Percentiles rank a stretch among this genome's conserved stretches.
Evolutionary conservation across 2,329 filamentous ascomycete species (phyloP).

Genomic region (Colletotrichum viniferum): DNA sequence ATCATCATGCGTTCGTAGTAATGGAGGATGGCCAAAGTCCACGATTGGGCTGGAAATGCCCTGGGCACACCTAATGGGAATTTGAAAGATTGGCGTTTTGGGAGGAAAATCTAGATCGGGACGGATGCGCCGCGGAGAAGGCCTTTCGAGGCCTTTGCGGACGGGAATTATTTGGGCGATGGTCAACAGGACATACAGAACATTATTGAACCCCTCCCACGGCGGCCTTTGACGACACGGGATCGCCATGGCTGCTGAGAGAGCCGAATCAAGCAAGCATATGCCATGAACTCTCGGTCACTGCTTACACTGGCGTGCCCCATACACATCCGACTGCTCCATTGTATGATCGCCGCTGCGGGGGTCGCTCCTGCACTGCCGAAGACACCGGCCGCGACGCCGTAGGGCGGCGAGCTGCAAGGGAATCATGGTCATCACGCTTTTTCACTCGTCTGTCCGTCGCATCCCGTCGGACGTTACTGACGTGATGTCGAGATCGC

Average conservation of each 20-base stretch:
- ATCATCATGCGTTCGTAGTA: not conserved
- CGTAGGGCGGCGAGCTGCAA: not conserved
- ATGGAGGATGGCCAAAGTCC: not conserved
- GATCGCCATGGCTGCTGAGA: not conserved
- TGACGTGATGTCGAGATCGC: not conserved
- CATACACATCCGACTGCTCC: slow-evolving; percentile 10
- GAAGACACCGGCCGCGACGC: not conserved
- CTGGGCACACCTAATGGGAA: not conserved
- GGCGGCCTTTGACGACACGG: not conserved
- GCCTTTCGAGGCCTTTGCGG: not conserved
- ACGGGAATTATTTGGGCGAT: not conserved
- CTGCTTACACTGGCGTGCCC: not conserved
- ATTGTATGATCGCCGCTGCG: slow-evolving; percentile 14
- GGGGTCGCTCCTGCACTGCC: not conserved
- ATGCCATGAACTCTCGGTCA: not conserved
- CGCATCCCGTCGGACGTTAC: not conserved
- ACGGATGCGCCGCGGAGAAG: not conserved
- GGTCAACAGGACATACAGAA: not conserved
- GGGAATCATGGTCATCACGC: not conserved
- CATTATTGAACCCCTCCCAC: not conserved
- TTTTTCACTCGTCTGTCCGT: not conserved
- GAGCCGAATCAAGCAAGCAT: not conserved
- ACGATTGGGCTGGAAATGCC: not conserved
- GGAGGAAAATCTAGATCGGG: not conserved
- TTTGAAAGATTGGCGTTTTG: not conserved